Evolutionary conservation across 768 basidiomycete species (phyloP).

Genomic region (Hebeloma cylindrosporum): DNA sequence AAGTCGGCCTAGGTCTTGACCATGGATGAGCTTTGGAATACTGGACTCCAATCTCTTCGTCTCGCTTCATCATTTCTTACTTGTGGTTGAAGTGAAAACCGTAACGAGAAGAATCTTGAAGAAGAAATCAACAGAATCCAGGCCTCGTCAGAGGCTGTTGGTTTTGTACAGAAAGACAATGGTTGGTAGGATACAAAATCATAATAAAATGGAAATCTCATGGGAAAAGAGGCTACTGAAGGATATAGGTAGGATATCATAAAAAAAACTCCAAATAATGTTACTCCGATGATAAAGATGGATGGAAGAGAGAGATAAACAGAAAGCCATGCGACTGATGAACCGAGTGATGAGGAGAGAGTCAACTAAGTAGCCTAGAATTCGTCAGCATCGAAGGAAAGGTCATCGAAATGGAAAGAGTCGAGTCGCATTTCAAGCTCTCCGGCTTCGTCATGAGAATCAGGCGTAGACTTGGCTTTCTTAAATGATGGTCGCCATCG

Average conservation of each 20-base stretch:
- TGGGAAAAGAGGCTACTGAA: not conserved
- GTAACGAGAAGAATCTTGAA: conserved; percentile 7
- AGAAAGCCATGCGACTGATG: not conserved
- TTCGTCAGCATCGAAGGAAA: conserved; percentile 65
- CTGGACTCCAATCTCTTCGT: not conserved
- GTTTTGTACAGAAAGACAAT: not conserved
- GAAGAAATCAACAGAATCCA: too few relatives aligned
- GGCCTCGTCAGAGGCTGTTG: too few relatives aligned
- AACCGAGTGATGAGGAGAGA: not conserved
- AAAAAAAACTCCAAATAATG: too few relatives aligned
- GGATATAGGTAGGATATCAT: not conserved
- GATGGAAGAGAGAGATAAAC: not conserved
- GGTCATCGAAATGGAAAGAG: conserved; percentile 69
- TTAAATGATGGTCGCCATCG: not conserved
- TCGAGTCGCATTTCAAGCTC: conserved; percentile 70
- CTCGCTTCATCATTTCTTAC: too few relatives aligned
- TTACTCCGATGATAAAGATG: too few relatives aligned
- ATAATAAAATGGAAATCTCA: not conserved
- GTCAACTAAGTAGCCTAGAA: conserved; percentile 30
- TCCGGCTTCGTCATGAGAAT: conserved; percentile 21
- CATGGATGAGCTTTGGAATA: not conserved
- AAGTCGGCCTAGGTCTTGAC: conserved; percentile 8
- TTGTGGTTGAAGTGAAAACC: conserved; percentile 4
- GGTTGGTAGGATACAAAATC: not conserved
- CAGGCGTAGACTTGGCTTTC: not conserved